Evolutionary conservation across 164 flowering plant species (phyloP).

Genomic region (Vitis labrusca): DNA sequence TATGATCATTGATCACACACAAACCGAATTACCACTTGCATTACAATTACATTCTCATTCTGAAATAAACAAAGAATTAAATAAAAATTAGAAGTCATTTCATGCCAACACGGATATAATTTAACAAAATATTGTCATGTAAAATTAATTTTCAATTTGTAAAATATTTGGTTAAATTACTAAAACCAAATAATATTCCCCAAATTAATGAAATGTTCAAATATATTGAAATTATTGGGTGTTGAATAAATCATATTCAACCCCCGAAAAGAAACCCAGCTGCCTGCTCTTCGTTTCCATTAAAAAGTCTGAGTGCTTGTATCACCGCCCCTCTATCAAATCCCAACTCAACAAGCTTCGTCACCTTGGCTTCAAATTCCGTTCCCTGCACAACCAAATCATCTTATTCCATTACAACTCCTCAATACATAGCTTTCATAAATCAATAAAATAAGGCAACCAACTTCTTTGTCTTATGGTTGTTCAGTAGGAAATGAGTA

Average conservation of each 20-base stretch:
- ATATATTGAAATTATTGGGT: not conserved
- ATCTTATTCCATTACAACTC: not conserved
- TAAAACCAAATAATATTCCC: conserved; percentile 4
- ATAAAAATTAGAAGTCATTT: no score
- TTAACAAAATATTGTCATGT: not conserved
- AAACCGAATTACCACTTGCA: no score
- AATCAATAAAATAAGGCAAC: no score
- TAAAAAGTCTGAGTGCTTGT: conserved; percentile 70
- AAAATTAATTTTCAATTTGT: not conserved
- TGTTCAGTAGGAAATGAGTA: no score
- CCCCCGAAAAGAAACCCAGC: conserved; percentile 96
- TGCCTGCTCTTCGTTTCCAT: conserved; percentile 96
- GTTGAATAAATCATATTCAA: conserved; percentile 16
- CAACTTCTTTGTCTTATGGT: no score
- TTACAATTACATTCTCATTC: no score
- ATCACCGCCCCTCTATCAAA: conserved; percentile 74
- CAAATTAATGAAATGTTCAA: not conserved
- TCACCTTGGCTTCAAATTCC: conserved; percentile 79
- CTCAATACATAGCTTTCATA: no score
- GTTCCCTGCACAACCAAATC: conserved; percentile 49
- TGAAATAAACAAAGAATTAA: no score
- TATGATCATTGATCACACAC: no score
- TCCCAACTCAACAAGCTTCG: conserved; percentile 90
- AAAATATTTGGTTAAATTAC: not conserved
- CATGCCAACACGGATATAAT: not conserved